These are phyloP conservation scores for Chenopodium berlandieri DNA, from an alignment of 148 eudicot species.

Conservation along the genomic window DNA sequence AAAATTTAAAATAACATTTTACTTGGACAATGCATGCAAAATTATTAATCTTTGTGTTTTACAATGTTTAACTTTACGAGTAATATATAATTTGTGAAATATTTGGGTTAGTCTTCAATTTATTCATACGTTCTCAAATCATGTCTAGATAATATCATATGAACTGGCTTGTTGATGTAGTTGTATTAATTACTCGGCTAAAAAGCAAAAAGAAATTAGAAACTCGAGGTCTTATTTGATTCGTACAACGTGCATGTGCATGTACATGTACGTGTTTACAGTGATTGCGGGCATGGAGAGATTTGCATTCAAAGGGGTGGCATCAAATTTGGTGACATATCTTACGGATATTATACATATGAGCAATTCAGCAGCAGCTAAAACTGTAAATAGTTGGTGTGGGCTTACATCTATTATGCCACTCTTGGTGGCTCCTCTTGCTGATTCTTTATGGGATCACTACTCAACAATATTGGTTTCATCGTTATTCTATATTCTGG, in stretches of 20 bases:
- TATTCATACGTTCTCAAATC: too few relatives aligned
- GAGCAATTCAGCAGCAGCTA: slow-evolving; percentile 88
- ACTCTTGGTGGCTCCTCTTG: slow-evolving; percentile 69
- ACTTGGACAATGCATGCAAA: too few relatives aligned
- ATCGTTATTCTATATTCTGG: slow-evolving; percentile 59
- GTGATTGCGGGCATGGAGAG: slow-evolving; percentile 92
- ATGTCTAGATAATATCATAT: too few relatives aligned
- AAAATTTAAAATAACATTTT: too few relatives aligned
- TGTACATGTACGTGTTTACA: slow-evolving; percentile 6
- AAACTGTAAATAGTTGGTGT: slow-evolving; percentile 77
- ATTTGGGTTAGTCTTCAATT: too few relatives aligned
- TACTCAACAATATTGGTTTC: slow-evolving; percentile 61
- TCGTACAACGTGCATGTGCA: not conserved
- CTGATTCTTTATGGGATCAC: slow-evolving; percentile 73
- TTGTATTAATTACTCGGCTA: too few relatives aligned
- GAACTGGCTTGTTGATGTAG: not conserved
- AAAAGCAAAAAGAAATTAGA: too few relatives aligned
- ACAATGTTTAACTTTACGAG: too few relatives aligned
- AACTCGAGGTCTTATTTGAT: not conserved
- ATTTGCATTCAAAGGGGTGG: slow-evolving; percentile 98
- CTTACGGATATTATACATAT: slow-evolving; percentile 63
- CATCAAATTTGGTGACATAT: slow-evolving; percentile 87
- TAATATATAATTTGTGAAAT: too few relatives aligned
- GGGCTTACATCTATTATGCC: slow-evolving; percentile 87
- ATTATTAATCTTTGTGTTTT: too few relatives aligned